A percentile compares a stretch with the other conserved stretches of the same genome.
These are phyloP conservation scores for Hortaea sp. DNA, from an alignment of 2,329 filamentous ascomycete genomes.

Conservation along the genomic window DNA sequence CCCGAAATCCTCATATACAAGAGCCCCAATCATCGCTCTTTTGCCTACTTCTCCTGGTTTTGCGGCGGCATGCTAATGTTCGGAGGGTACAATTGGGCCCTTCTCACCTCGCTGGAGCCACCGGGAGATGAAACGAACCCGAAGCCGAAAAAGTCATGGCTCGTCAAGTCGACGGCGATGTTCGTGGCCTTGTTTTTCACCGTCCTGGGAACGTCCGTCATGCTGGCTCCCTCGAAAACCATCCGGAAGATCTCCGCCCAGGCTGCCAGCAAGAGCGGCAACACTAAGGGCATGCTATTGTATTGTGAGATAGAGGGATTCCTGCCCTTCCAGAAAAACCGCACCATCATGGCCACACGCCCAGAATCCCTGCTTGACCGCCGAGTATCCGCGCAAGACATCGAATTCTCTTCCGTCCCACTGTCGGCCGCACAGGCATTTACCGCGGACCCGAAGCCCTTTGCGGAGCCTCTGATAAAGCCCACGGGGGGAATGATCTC, in stretches of 20 bases:
- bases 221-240: slow-evolving; percentile 7
- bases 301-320: slow-evolving; percentile 8
- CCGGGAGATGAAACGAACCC: neutral
- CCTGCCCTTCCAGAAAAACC: slow-evolving; percentile 12
- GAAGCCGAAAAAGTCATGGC: neutral
- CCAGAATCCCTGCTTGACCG: slow-evolving; percentile 2
- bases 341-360: slow-evolving; percentile 5
- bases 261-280: neutral
- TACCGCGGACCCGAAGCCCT: neutral
- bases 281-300: slow-evolving; percentile 6
- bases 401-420: slow-evolving; percentile 2
- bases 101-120: neutral
- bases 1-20: slow-evolving; percentile 15
- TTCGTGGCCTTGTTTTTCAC: neutral
- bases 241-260: slow-evolving; percentile 11
- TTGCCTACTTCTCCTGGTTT: slow-evolving; percentile 11
- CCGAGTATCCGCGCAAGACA: slow-evolving; percentile 3
- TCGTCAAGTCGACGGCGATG: slow-evolving; percentile 6
- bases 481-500: neutral
- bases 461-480: neutral
- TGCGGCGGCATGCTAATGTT: slow-evolving; percentile 10
- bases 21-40: slow-evolving; percentile 14
- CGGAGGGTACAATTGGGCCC: slow-evolving; percentile 5
- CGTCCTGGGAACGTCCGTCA: neutral
- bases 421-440: slow-evolving; percentile 1